Evolutionary conservation across 306 rosid genomes (phyloP), one percentile per base, ranked within the genome.

Genomic region (Malus fusca): DNA sequence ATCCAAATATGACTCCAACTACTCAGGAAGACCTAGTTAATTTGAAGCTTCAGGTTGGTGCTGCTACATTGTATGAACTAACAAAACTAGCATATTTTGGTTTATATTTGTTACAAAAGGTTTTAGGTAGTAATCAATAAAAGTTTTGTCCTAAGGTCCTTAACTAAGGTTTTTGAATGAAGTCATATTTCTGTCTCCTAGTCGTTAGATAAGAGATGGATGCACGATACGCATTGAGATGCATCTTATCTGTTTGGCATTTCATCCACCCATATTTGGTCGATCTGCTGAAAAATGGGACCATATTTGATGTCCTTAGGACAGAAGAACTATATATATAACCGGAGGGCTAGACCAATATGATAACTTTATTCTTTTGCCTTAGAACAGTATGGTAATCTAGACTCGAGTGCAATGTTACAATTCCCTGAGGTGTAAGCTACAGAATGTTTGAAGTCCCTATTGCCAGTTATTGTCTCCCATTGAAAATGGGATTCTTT

Each of bases 41-140:
- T 80, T 80, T 87, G 84, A 87, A 87, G 85, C 86, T 84, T 73
- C 90, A 87, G 90, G 90, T 87, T 48, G 81, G 83, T 81, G 69
- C 64, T 66, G 63, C 56, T 75, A n/a, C 43, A 14, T n/a, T 23
- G 35, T 13, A 66, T 44, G 12, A 40, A 12, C 12, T 51, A 11
- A 59, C 18, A 66, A 48, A 51, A 37, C 21, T 21, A 31, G 11
- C 60, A 26, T 60, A 62, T 74, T 42, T 31, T 48, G 55, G 7
- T 75, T 44, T 75, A 31, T 44, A 43, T 2, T 23, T 65, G 10
- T 55, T 55, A 21, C 46, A 21, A 55, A 71, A 53, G 48, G 66
- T 28, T 56, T 58, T 28, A 22, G 13, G 23, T 3, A 2, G 22
- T 13, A 72, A 9, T 58, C 52, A 37, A 35, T 33, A 6, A 8